Evolutionary conservation across 169 alveolate genomes (phyloP).

Genomic region (Ichthyophthirius multifiliis): DNA sequence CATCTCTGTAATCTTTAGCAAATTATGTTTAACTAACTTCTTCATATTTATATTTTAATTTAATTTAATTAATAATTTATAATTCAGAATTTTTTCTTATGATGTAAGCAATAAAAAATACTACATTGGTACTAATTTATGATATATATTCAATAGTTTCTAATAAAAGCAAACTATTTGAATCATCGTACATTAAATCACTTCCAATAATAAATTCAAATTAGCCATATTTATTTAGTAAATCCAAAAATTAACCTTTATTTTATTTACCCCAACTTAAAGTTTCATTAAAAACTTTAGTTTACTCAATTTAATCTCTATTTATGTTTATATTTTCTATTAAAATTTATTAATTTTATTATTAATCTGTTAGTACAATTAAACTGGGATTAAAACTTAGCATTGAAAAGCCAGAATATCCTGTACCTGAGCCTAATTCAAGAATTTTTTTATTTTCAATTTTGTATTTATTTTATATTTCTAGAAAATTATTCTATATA

Average conservation of each 20-base stretch:
- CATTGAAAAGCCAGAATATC: not conserved
- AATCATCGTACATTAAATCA: constrained; percentile 2
- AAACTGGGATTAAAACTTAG: not conserved
- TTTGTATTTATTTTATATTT: not conserved
- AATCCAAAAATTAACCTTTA: not conserved
- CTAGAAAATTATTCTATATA: not conserved
- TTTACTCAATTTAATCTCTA: not conserved
- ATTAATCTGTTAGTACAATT: not conserved
- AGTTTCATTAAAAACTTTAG: not conserved
- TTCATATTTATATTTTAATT: not conserved
- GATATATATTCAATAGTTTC: not conserved
- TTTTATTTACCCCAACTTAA: not conserved
- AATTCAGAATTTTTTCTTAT: not conserved
- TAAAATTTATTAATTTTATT: not conserved
- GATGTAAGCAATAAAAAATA: not conserved
- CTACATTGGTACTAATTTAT: not conserved
- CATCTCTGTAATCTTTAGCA: not conserved
- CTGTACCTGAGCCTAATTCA: not conserved
- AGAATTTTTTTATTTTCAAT: not conserved
- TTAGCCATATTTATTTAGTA: not conserved
- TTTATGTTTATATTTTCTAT: not conserved
- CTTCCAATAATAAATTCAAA: not conserved
- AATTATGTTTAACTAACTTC: not conserved
- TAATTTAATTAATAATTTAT: not conserved
- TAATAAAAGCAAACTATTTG: not conserved